A percentile compares a stretch with the other conserved stretches of the same genome.
These are phyloP conservation scores for Penicillium sp. DNA, from an alignment of 2,329 filamentous ascomycete species.

Conservation along the genomic window DNA sequence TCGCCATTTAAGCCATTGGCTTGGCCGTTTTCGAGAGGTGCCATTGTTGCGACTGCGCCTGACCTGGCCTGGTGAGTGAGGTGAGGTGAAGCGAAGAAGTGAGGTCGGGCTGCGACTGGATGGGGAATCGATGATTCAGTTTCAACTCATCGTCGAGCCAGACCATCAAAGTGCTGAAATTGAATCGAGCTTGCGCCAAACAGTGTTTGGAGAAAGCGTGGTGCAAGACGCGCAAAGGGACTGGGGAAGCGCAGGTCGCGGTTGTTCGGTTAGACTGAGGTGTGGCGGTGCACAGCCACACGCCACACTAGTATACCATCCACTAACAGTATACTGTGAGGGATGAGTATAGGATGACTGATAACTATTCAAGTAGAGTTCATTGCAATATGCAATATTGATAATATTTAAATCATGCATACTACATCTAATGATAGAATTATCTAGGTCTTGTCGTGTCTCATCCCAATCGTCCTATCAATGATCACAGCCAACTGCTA, in stretches of 20 bases:
- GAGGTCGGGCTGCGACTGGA: conserved; percentile 22
- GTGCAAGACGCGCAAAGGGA: conserved; percentile 23
- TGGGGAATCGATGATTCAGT: conserved; percentile 14
- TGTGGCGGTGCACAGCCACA: conserved; percentile 33
- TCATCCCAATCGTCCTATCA: background rate
- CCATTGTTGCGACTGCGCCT: conserved; percentile 48
- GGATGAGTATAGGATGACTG: background rate
- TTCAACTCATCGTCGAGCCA: conserved; percentile 37
- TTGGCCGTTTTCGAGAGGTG: conserved; percentile 55
- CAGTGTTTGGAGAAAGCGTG: conserved; percentile 10
- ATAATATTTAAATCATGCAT: background rate
- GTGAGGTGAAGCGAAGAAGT: conserved; percentile 3
- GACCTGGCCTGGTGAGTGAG: background rate
- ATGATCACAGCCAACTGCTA: conserved; percentile 18
- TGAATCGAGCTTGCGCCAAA: conserved; percentile 11
- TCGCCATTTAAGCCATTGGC: conserved; percentile 58
- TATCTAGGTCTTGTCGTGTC: conserved; percentile 5
- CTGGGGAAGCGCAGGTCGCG: conserved; percentile 21
- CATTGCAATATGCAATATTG: too few relatives aligned
- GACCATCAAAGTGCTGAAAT: conserved; percentile 15
- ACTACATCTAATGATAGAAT: background rate
- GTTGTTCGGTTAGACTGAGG: conserved; percentile 17
- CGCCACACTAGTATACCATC: conserved; percentile 13
- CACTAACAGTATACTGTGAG: background rate
- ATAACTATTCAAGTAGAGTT: too few relatives aligned